Percentiles rank a stretch among this genome's conserved stretches.
These are phyloP conservation scores for Schwanniomyces pseudopolymorphus DNA, from an alignment of 805 yeast species.

Conservation along the genomic window DNA sequence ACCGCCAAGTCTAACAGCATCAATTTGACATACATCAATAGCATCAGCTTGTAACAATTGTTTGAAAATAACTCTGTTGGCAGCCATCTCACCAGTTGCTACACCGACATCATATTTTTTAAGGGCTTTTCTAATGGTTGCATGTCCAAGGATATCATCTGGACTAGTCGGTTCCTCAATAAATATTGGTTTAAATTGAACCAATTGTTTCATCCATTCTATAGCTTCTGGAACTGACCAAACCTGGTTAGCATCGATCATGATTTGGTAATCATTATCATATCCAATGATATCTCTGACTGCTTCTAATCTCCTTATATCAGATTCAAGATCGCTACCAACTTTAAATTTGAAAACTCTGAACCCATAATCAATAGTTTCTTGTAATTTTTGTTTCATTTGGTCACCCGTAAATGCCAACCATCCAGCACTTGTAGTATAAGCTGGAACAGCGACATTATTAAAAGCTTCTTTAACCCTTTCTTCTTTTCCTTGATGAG, in stretches of 20 bases:
- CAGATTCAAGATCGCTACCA: slow-evolving; percentile 38
- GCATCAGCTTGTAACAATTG: slow-evolving; percentile 15
- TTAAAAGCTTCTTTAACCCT: too few relatives aligned
- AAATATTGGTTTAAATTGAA: slow-evolving; percentile 13
- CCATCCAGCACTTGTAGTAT: too few relatives aligned
- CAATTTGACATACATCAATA: slow-evolving; percentile 16
- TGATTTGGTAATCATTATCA: slow-evolving; percentile 20
- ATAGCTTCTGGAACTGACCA: slow-evolving; percentile 17
- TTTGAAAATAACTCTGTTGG: slow-evolving; percentile 14
- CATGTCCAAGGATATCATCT: slow-evolving; percentile 15
- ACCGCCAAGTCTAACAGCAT: slow-evolving; percentile 13
- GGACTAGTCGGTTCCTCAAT: slow-evolving; percentile 16
- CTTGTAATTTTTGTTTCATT: slow-evolving; percentile 3
- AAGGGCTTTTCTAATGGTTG: slow-evolving; percentile 14
- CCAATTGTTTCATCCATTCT: slow-evolving; percentile 16
- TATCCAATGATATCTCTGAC: slow-evolving; percentile 43
- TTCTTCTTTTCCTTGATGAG: slow-evolving; percentile 26
- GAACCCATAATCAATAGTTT: slow-evolving; percentile 37
- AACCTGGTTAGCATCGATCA: slow-evolving; percentile 14
- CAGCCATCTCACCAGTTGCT: slow-evolving; percentile 16
- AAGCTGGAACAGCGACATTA: too few relatives aligned
- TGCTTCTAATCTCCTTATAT: slow-evolving; percentile 30
- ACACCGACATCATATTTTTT: slow-evolving; percentile 14
- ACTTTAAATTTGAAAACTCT: slow-evolving; percentile 42
- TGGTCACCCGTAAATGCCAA: too few relatives aligned